phyloP scores from a whole-genome alignment of 495 filamentous ascomycete species.

The Tuber indicum region DNA sequence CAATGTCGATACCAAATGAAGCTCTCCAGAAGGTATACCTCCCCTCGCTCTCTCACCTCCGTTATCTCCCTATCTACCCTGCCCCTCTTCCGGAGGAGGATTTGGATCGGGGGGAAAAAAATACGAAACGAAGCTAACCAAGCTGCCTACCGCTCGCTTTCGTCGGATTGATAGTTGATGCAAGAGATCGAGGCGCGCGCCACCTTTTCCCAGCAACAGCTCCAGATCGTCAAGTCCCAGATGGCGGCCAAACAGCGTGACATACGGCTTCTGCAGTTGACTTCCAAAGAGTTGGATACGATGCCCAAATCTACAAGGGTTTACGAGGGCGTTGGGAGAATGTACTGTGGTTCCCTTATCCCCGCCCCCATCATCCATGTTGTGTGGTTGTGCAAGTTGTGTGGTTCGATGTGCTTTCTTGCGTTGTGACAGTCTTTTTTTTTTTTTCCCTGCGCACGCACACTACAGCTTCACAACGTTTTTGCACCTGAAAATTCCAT shows the following conservation, averaged over 20 bases:
- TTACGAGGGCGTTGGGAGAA: conserved; percentile 94
- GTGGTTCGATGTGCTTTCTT: conserved; percentile 3
- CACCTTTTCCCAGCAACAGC: conserved; percentile 81
- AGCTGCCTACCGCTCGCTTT: background rate
- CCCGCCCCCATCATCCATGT: background rate
- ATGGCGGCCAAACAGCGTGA: conserved; percentile 82
- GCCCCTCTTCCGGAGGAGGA: background rate
- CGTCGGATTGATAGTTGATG: conserved; percentile 57
- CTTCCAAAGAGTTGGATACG: conserved; percentile 68
- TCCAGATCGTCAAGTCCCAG: conserved; percentile 77
- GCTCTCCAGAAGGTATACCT: conserved; percentile 78
- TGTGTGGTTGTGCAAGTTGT: background rate
- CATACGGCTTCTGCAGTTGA: conserved; percentile 80
- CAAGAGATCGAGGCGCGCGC: conserved; percentile 91
- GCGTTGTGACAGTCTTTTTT: conserved; percentile 11
- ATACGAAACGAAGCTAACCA: conserved; percentile 16
- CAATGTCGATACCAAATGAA: conserved; percentile 94
- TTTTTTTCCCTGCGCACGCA: conserved; percentile 14
- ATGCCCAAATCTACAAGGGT: conserved; percentile 73
- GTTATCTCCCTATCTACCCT: conserved; percentile 1
- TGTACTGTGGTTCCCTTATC: conserved; percentile 52
- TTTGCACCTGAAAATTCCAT: background rate
- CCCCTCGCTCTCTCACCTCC: background rate
- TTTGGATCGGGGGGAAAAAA: conserved; percentile 10
- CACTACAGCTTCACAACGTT: background rate